Evolutionary conservation across 1,139 yeast species (phyloP).

Genomic region (Sugiyamaella novakii): DNA sequence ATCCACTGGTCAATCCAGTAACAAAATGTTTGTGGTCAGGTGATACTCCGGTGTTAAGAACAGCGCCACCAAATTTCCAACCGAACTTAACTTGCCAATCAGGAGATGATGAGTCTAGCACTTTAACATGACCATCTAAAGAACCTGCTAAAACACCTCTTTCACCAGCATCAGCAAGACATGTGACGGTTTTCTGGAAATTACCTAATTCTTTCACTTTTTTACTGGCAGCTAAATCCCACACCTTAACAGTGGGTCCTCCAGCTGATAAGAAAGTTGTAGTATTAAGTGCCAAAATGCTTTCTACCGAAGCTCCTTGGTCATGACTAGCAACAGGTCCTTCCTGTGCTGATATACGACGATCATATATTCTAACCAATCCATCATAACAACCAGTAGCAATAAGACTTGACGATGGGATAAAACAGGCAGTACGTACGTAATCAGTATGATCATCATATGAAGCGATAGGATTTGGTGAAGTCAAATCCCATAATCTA

Average conservation of each 20-base stretch:
- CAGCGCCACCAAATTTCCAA: constrained; percentile 96
- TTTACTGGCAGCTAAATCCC: constrained; percentile 86
- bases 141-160: constrained; percentile 89
- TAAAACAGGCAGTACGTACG: constrained; percentile 77
- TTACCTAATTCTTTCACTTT: constrained; percentile 66
- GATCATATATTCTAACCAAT: constrained; percentile 78
- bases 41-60: constrained; percentile 83
- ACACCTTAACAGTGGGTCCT: constrained; percentile 82
- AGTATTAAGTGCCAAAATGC: constrained; percentile 76
- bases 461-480: constrained; percentile 70
- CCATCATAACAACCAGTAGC: constrained; percentile 98
- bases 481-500: constrained; percentile 79
- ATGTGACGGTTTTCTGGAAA: constrained; percentile 91
- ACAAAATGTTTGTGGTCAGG: constrained; percentile 90
- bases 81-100: constrained; percentile 92
- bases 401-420: constrained; percentile 74
- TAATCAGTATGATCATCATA: constrained; percentile 85
- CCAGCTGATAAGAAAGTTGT: constrained; percentile 80
- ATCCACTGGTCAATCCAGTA: constrained; percentile 90
- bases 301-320: constrained; percentile 84
- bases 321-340: constrained; percentile 53
- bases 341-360: constrained; percentile 54
- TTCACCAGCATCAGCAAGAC: constrained; percentile 64
- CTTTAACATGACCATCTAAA: constrained; percentile 94
- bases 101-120: constrained; percentile 74